phyloP scores from a whole-genome alignment of 139 green algal genomes.

The Closterium sp. region DNA sequence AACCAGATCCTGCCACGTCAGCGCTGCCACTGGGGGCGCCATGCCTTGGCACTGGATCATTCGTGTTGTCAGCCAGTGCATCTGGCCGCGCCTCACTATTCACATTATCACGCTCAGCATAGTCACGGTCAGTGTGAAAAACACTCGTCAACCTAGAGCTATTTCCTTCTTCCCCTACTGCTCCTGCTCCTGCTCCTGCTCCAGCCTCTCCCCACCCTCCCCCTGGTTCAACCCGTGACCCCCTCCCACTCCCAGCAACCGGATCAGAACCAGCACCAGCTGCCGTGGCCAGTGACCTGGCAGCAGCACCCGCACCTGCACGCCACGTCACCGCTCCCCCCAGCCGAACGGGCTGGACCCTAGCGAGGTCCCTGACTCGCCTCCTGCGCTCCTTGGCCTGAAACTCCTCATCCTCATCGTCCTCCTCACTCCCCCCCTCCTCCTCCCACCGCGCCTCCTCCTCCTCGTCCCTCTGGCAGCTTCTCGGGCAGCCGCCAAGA shows the following conservation, averaged over 20 bases:
- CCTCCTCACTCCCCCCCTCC: not conserved
- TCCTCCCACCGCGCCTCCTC: not conserved
- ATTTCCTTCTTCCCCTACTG: not conserved
- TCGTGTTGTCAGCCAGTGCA: not conserved
- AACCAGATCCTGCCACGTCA: not conserved
- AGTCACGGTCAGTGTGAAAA: not conserved
- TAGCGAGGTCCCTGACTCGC: slow-evolving; percentile 25
- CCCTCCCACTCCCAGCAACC: not conserved
- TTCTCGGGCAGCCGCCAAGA: not conserved
- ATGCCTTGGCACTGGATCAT: not conserved
- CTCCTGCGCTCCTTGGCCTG: slow-evolving; percentile 12
- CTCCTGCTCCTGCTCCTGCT: not conserved
- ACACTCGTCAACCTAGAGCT: not conserved
- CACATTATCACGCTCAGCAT: not conserved
- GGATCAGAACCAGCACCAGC: not conserved
- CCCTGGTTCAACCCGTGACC: not conserved
- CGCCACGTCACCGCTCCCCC: slow-evolving; percentile 11
- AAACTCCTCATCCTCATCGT: slow-evolving; percentile 44
- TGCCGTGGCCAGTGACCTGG: not conserved
- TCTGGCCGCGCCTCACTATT: not conserved
- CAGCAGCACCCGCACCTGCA: not conserved
- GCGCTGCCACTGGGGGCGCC: not conserved
- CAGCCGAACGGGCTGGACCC: slow-evolving; percentile 11
- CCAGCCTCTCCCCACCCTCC: not conserved
- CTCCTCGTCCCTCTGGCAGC: not conserved